These are phyloP conservation scores for Solanum raphanifolium DNA, from an alignment of 257 asterid species.

Conservation along the genomic window DNA sequence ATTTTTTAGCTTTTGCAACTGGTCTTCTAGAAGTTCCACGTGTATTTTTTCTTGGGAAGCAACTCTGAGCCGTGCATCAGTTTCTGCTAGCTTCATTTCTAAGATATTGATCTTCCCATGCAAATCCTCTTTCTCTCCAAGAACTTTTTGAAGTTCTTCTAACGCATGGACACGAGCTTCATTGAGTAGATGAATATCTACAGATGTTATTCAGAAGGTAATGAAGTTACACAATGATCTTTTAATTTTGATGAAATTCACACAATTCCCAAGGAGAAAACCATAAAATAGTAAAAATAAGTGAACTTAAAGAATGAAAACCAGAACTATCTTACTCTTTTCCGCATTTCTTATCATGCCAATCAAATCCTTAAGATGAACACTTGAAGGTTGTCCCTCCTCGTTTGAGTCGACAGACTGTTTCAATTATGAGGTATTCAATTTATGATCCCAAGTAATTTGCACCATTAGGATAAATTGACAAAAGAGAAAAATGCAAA, in stretches of 20 bases:
- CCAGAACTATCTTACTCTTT: slow-evolving; percentile 40
- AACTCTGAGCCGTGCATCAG: slow-evolving; percentile 71
- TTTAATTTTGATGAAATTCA: neutral
- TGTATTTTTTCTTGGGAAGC: slow-evolving; percentile 77
- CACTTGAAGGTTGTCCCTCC: slow-evolving; percentile 35
- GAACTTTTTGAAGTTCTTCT: slow-evolving; percentile 59
- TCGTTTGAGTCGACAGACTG: slow-evolving; percentile 51
- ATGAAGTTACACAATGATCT: neutral
- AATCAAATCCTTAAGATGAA: slow-evolving; percentile 54
- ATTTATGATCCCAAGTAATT: slow-evolving; percentile 11
- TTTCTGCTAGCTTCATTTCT: slow-evolving; percentile 82
- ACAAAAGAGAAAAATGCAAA: neutral
- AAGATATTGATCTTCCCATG: slow-evolving; percentile 65
- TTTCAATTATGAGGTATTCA: slow-evolving; percentile 22
- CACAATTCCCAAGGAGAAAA: neutral
- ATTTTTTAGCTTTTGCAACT: slow-evolving; percentile 50
- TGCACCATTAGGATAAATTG: slow-evolving; percentile 1
- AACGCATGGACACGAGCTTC: slow-evolving; percentile 70
- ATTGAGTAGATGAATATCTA: slow-evolving; percentile 82
- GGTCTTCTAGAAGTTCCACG: slow-evolving; percentile 60
- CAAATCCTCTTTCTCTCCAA: slow-evolving; percentile 65
- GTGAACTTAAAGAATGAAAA: neutral
- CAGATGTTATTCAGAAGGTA: slow-evolving; percentile 9
- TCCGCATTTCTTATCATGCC: slow-evolving; percentile 88
- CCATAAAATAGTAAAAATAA: neutral